Percentiles rank a stretch among this genome's conserved stretches.
These are phyloP conservation scores for Peronospora tabacina DNA, from an alignment of 352 stramenopile genomes.

Conservation along the genomic window DNA sequence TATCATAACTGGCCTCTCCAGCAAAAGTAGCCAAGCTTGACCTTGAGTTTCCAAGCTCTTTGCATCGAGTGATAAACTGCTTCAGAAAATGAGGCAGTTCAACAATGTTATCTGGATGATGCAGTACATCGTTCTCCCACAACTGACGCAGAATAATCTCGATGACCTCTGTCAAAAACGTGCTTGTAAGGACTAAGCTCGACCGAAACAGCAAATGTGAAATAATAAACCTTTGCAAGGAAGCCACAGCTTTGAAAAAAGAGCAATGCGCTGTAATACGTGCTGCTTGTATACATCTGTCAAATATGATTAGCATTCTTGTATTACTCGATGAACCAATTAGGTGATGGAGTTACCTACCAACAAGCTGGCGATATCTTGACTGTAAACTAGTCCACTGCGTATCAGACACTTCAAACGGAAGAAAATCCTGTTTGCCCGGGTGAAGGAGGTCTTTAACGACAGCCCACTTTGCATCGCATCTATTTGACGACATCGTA, in stretches of 20 bases:
- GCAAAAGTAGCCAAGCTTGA: conserved; percentile 23
- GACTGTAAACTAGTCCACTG: neutral
- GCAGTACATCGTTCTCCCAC: conserved; percentile 16
- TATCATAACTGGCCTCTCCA: conserved; percentile 5
- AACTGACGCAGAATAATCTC: conserved; percentile 31
- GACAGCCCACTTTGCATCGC: conserved; percentile 38
- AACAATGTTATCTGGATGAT: conserved; percentile 12
- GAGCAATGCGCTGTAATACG: conserved; percentile 28
- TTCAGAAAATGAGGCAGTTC: conserved; percentile 36
- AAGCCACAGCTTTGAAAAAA: conserved; percentile 30
- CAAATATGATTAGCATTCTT: conserved; percentile 3
- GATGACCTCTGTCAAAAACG: conserved; percentile 24
- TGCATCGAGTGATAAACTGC: conserved; percentile 14
- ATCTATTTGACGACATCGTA: conserved; percentile 12
- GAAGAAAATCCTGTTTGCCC: conserved; percentile 32
- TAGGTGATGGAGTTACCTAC: conserved; percentile 9
- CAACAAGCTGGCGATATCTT: conserved; percentile 13
- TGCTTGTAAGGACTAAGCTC: neutral
- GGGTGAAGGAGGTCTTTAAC: conserved; percentile 40
- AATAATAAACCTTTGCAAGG: conserved; percentile 23
- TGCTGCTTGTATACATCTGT: conserved; percentile 30
- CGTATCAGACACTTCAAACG: conserved; percentile 17
- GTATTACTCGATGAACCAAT: neutral
- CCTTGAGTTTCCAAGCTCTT: conserved; percentile 16
- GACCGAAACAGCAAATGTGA: neutral